A percentile compares a stretch with the other conserved stretches of the same genome.
Evolutionary conservation across 768 basidiomycete species (phyloP).

Genomic region (Lanmaoa rubissima): DNA sequence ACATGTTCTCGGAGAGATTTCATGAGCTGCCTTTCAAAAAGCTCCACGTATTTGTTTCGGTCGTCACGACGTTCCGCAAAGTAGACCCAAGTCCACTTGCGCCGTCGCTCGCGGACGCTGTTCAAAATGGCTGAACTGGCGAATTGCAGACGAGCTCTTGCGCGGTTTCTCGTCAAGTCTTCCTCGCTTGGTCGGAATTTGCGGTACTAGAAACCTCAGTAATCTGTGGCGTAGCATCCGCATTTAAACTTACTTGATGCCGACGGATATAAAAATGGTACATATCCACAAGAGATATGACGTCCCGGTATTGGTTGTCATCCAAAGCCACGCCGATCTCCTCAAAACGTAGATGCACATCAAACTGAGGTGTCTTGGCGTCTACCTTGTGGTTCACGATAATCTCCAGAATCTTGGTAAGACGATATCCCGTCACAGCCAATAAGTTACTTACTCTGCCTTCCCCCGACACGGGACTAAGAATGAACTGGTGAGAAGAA

Average conservation of each 20-base stretch:
- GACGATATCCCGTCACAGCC: neutral
- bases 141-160: slow-evolving; percentile 71
- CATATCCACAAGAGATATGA: slow-evolving; percentile 90
- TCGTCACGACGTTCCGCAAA: slow-evolving; percentile 88
- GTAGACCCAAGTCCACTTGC: slow-evolving; percentile 90
- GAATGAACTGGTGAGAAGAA: slow-evolving; percentile 79
- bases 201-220: slow-evolving; percentile 54
- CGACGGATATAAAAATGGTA: slow-evolving; percentile 92
- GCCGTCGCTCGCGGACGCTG: slow-evolving; percentile 78
- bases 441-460: slow-evolving; percentile 60
- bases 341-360: slow-evolving; percentile 84
- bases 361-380: slow-evolving; percentile 76
- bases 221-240: neutral
- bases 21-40: slow-evolving; percentile 77
- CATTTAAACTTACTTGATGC: slow-evolving; percentile 54
- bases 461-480: slow-evolving; percentile 94
- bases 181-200: slow-evolving; percentile 70
- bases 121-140: slow-evolving; percentile 77
- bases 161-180: slow-evolving; percentile 56
- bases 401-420: slow-evolving; percentile 44
- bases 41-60: slow-evolving; percentile 75
- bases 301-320: slow-evolving; percentile 91
- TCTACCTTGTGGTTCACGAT: slow-evolving; percentile 79
- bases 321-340: slow-evolving; percentile 92
- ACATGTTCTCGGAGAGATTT: slow-evolving; percentile 56